These are phyloP conservation scores for Scedosporium aurantiacum DNA, from an alignment of 2,329 filamentous ascomycete genomes.

Conservation along the genomic window DNA sequence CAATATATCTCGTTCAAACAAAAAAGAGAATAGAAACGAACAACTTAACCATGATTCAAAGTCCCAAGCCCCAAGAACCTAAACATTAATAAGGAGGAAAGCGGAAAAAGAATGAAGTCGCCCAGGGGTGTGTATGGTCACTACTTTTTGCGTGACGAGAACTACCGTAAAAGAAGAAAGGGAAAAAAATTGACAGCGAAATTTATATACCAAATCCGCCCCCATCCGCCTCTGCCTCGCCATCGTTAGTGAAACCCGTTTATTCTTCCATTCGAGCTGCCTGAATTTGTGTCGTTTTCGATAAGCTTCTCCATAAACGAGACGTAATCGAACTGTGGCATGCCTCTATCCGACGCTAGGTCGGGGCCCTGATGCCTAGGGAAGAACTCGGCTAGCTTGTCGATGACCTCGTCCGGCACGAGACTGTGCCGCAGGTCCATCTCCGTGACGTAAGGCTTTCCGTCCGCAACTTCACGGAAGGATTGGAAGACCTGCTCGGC, in stretches of 20 bases:
- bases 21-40: too few species aligned
- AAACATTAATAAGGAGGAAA: background rate
- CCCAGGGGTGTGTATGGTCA: background rate
- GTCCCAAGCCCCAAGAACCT: background rate
- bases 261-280: constrained; percentile 6
- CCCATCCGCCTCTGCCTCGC: background rate
- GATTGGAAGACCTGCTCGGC: constrained; percentile 98
- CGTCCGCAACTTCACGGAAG: constrained; percentile 94
- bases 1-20: too few species aligned
- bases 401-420: constrained; percentile 94
- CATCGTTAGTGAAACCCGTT: constrained; percentile 4
- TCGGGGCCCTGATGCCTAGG: constrained; percentile 76
- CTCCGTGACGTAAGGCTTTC: constrained; percentile 97
- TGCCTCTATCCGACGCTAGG: constrained; percentile 69
- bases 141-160: background rate
- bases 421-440: constrained; percentile 90
- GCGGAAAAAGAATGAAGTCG: background rate
- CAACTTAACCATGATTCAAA: background rate
- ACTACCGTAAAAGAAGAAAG: background rate
- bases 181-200: background rate
- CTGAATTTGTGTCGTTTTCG: constrained; percentile 18
- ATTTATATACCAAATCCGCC: background rate
- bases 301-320: constrained; percentile 91
- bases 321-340: constrained; percentile 91
- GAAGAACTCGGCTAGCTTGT: constrained; percentile 80